Evolutionary conservation across 805 yeast genomes (phyloP), one percentile per base, ranked within the genome.

Genomic region (Candida orba): DNA sequence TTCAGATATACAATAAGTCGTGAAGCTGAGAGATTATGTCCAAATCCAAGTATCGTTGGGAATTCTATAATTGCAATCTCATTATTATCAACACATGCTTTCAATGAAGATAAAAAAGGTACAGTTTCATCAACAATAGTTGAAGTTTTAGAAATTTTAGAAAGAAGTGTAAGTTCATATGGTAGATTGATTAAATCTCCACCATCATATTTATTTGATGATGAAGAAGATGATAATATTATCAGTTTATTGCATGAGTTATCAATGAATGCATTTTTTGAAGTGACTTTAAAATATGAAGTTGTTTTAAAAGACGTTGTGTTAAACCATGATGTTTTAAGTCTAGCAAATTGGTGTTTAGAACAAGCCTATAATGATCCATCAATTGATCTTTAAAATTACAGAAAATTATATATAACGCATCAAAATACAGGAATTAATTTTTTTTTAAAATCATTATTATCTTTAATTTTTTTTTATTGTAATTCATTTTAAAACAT

Each of bases 341-440:
- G 76, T 49, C 66, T 83, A 49, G 87, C 87, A 15, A 80, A 81
- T 55, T 78, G 86, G 81, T 84, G 84, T 24, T 71, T 81, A 44
- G 89, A 82, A 51, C 72, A 72, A 27, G 82, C 82, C 14, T 66
- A 76, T 42, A 78, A 76, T 15, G 77, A 75, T 44, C 56, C 52
- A 5, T 69, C 68, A 47, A 15, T 15, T 31, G 18, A 15, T 31
- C 6, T 31, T 15, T 17, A 31, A 15, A 15, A 29, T 29, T 13
- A 29, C 13, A 29, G n/a, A 15, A 30, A 13, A n/a, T 31, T 13
- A 27, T 27, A 27, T 9, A 9, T 10, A 27, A 27, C 5, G 13
- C 13, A 9, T 27, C 18, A 31, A 31, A 31, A 14, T 14, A 31
- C n/a, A 31, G n/a, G 14, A 31, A 31, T 31, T 9, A 31, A 31